Percentiles rank a stretch among this genome's conserved stretches.
phyloP scores from a whole-genome alignment of 257 asterid genomes.

The Penstemon newberryi region DNA sequence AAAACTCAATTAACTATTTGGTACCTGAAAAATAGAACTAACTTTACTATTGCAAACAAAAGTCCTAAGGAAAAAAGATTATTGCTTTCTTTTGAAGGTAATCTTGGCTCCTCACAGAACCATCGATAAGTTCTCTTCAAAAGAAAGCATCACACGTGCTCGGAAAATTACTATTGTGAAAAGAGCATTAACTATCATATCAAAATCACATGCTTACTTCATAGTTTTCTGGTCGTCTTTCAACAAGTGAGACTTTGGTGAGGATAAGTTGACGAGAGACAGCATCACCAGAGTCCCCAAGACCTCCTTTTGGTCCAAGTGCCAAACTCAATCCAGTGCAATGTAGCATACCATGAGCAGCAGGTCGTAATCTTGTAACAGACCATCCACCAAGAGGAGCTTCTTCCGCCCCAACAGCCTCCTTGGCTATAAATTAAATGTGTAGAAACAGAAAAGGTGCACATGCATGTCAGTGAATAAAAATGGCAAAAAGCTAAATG shows the following conservation, averaged over 20 bases:
- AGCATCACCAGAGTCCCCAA: slow-evolving; percentile 93
- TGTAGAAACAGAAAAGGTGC: slow-evolving; percentile 17
- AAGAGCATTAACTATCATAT: slow-evolving; percentile 28
- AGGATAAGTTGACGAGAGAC: slow-evolving; percentile 95
- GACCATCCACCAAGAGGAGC: slow-evolving; percentile 96
- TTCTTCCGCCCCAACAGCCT: slow-evolving; percentile 98
- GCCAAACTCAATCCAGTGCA: slow-evolving; percentile 73
- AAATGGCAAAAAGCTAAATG: slow-evolving; percentile 5
- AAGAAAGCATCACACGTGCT: slow-evolving; percentile 21
- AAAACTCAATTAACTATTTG: slow-evolving; percentile 8
- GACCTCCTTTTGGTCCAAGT: slow-evolving; percentile 96
- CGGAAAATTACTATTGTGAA: slow-evolving; percentile 12
- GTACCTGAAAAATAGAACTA: not conserved
- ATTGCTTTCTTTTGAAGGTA: slow-evolving; percentile 11
- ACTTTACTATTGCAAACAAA: slow-evolving; percentile 18
- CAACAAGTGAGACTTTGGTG: slow-evolving; percentile 87
- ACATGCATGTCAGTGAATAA: slow-evolving; percentile 5
- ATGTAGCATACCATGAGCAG: slow-evolving; percentile 89
- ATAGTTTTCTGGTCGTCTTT: slow-evolving; percentile 96
- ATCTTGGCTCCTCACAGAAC: slow-evolving; percentile 19
- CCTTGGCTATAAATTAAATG: slow-evolving; percentile 62
- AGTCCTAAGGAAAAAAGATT: not conserved
- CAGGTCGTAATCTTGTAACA: slow-evolving; percentile 91
- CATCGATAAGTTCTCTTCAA: slow-evolving; percentile 1
- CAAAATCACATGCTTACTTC: slow-evolving; percentile 64